A percentile compares a stretch with the other conserved stretches of the same genome.
These are phyloP conservation scores for Meyerozyma carpophila DNA, from an alignment of 1,139 yeast genomes.

Conservation along the genomic window DNA sequence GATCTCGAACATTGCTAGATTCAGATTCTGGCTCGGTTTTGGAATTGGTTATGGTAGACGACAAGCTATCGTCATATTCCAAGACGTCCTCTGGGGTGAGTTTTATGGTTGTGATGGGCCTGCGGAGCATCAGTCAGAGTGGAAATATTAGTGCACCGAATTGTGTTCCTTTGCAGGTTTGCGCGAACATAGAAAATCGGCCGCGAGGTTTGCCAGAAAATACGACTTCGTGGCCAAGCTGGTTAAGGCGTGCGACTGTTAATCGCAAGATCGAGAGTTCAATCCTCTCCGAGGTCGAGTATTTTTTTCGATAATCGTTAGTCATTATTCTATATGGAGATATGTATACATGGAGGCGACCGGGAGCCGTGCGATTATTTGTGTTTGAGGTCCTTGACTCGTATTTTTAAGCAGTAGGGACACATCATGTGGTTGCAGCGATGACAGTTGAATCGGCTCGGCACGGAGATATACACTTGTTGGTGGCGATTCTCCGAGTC, in stretches of 20 bases:
- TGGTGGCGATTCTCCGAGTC: neutral
- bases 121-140: slow-evolving; percentile 48
- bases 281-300: slow-evolving; percentile 4
- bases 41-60: neutral
- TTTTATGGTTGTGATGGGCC: slow-evolving; percentile 60
- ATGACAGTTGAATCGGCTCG: slow-evolving; percentile 38
- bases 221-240: slow-evolving; percentile 12
- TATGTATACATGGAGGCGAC: neutral
- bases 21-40: neutral
- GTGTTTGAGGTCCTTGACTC: slow-evolving; percentile 25
- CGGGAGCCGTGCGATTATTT: neutral
- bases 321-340: neutral
- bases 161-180: too few species aligned
- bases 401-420: slow-evolving; percentile 44
- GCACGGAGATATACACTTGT: slow-evolving; percentile 9
- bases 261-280: slow-evolving; percentile 5
- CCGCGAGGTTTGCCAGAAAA: slow-evolving; percentile 1
- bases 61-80: slow-evolving; percentile 47
- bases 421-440: slow-evolving; percentile 52
- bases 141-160: neutral
- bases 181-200: neutral
- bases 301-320: neutral
- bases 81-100: slow-evolving; percentile 63
- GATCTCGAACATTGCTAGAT: neutral
- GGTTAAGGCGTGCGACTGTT: slow-evolving; percentile 7